Base-by-base conservation (phyloP, 2,329 filamentous ascomycete genomes). In the Aspergillus proliferans region DNA sequence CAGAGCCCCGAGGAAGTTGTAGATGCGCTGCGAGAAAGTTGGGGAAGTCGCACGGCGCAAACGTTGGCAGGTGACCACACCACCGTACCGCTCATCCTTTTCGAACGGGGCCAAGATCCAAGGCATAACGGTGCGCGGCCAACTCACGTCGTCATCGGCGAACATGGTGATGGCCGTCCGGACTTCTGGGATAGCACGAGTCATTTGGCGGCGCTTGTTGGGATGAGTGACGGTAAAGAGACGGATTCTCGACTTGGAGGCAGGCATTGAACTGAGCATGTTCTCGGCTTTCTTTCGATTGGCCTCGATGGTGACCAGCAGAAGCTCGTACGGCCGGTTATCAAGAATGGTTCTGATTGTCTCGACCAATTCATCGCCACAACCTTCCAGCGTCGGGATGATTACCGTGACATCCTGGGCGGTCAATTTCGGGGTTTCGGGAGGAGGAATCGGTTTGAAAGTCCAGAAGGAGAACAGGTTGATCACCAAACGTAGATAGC, bases 101-200 rank as follows among this genome's bases (percentile, higher is more conserved):
- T 96, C 90, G 54, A 97, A 95, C 0, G 92, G 91, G 4, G 92
- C 92, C 53, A 97, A 76, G 50, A 97, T 86, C 91, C 91, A 96
- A 28, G 86, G 87, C 61, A 95, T 81, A 54, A 95, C 82, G 39
- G 87, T 93, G 14, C 78, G 76, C 3, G 91, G 91, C 87, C 92
- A 95, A 59, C 87, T 90, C 53, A 97, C 92, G 68, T 97, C 92
- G 70, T 97, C 92, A 66, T 97, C 92, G 22, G 91, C 90, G 75
- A 97, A 89, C 60, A 97, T 81, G 34, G 88, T 95, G 64, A 97
- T 90, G 46, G 79, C 74, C 0, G 92, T 96, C 57, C 76, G 78
- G 50, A 96, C 89, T 58, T 88, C 81, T 18, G 91, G 90, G 43
- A 97, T 87, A 3, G 90, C 92, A 65, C 89, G 82, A 68, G 89